These are phyloP conservation scores for Maudiozyma pseudohumilis DNA, from an alignment of 805 yeast genomes.

Conservation along the genomic window DNA sequence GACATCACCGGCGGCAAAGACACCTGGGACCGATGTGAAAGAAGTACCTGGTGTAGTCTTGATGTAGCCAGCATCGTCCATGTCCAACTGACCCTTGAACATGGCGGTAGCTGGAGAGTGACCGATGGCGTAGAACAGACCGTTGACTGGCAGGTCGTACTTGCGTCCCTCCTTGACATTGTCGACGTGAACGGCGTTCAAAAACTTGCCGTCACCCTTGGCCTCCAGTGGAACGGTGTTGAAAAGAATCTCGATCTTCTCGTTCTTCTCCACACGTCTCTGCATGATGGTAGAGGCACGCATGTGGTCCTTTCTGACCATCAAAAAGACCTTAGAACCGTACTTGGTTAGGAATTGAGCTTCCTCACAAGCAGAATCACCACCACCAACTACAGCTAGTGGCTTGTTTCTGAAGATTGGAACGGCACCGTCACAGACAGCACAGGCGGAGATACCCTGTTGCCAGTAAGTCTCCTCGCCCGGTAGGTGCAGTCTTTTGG, in stretches of 20 bases:
- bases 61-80: conserved; percentile 84
- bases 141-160: conserved; percentile 67
- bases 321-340: conserved; percentile 88
- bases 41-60: conserved; percentile 85
- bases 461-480: conserved; percentile 99
- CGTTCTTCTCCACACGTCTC: conserved; percentile 75
- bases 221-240: conserved; percentile 81
- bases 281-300: conserved; percentile 98
- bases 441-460: conserved; percentile 98
- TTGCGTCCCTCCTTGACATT: conserved; percentile 64
- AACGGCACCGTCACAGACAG: conserved; percentile 99
- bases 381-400: conserved; percentile 96
- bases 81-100: conserved; percentile 65
- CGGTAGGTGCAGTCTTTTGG: conserved; percentile 84
- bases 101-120: conserved; percentile 90
- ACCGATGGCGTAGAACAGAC: conserved; percentile 96
- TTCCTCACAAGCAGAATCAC: conserved; percentile 99
- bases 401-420: conserved; percentile 98
- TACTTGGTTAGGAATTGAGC: conserved; percentile 94
- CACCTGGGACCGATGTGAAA: conserved; percentile 76
- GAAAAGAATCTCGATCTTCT: conserved; percentile 84
- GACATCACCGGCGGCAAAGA: conserved; percentile 98
- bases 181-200: conserved; percentile 53
- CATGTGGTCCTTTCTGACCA: conserved; percentile 88
- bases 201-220: conserved; percentile 84